Conservation (phyloP, 257 asterid genomes). For the Cinchona pubescens region DNA sequence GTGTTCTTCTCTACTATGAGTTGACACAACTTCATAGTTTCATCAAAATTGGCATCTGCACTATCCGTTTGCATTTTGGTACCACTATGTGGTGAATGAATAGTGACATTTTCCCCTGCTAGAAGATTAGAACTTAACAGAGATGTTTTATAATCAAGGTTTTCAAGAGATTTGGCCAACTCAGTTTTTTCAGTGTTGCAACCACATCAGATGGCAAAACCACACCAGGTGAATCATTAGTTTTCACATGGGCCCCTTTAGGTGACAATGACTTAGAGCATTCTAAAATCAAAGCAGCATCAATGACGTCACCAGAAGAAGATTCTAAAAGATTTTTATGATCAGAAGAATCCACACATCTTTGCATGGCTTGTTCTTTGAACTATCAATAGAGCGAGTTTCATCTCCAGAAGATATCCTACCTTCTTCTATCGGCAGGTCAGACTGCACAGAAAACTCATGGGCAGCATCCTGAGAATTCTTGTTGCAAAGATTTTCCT, state of each 20-base stretch:
- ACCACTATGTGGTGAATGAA: slow-evolving; percentile 30
- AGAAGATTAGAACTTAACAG: slow-evolving; percentile 32
- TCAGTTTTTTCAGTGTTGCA: slow-evolving; percentile 37
- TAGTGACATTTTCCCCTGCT: slow-evolving; percentile 28
- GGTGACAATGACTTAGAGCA: slow-evolving; percentile 25
- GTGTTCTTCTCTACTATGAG: slow-evolving; percentile 32
- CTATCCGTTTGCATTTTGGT: slow-evolving; percentile 16
- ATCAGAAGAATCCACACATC: slow-evolving; percentile 32
- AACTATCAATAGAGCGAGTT: slow-evolving; percentile 27
- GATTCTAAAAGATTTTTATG: slow-evolving; percentile 23
- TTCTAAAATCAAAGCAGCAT: slow-evolving; percentile 26
- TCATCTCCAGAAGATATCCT: slow-evolving; percentile 26
- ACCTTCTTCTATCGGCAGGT: slow-evolving; percentile 23
- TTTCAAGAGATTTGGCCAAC: slow-evolving; percentile 34
- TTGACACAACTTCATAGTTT: slow-evolving; percentile 26
- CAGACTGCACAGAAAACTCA: slow-evolving; percentile 28
- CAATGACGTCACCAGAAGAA: slow-evolving; percentile 25
- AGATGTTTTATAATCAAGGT: slow-evolving; percentile 31
- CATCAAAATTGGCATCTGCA: slow-evolving; percentile 38
- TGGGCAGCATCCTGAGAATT: slow-evolving; percentile 37
- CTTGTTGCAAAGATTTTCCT: slow-evolving; percentile 24
- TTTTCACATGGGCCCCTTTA: slow-evolving; percentile 24
- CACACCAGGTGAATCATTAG: slow-evolving; percentile 22
- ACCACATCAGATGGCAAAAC: slow-evolving; percentile 22
- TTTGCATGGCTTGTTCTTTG: slow-evolving; percentile 29